phyloP scores from a whole-genome alignment of 805 yeast genomes.

The Millerozyma acaciae region DNA sequence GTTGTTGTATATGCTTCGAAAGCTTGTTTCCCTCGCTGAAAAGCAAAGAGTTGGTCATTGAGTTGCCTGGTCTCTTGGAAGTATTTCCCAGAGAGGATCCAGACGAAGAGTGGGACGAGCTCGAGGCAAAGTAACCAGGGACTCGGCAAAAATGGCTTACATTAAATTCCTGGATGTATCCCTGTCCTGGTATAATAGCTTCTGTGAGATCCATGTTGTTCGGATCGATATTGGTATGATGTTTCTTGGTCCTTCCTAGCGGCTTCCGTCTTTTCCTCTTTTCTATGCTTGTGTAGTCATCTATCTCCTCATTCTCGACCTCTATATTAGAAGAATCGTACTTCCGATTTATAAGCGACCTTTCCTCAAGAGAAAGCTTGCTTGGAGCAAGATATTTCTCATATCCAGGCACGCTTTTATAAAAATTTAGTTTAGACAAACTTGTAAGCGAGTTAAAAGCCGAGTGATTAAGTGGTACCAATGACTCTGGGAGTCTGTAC shows the following conservation, averaged over 20 bases:
- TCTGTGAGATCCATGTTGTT: constrained; percentile 38
- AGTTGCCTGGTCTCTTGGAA: constrained; percentile 13
- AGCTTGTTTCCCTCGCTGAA: constrained; percentile 24
- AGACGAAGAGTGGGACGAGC: constrained; percentile 17
- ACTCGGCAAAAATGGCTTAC: constrained; percentile 39
- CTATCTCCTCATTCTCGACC: constrained; percentile 7
- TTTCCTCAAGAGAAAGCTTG: constrained; percentile 28
- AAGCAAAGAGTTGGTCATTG: constrained; percentile 18
- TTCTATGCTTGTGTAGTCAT: constrained; percentile 7
- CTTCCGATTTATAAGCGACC: constrained; percentile 29
- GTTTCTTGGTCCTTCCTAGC: constrained; percentile 28
- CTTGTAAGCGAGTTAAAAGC: constrained; percentile 33
- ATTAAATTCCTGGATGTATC: constrained; percentile 40
- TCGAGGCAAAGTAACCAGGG: constrained; percentile 37
- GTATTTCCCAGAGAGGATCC: constrained; percentile 2
- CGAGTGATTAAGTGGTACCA: constrained; percentile 28
- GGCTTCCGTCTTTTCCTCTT: constrained; percentile 19
- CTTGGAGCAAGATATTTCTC: constrained; percentile 22
- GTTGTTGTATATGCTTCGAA: constrained; percentile 33
- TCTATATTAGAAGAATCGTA: constrained; percentile 25
- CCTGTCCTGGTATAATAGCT: constrained; percentile 41
- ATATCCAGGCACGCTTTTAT: constrained; percentile 23
- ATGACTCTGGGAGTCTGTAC: constrained; percentile 28
- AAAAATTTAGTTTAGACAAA: constrained; percentile 33
- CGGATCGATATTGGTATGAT: constrained; percentile 32